Conservation (phyloP, 2,329 filamentous ascomycete species). For the Aspergillus sp. region DNA sequence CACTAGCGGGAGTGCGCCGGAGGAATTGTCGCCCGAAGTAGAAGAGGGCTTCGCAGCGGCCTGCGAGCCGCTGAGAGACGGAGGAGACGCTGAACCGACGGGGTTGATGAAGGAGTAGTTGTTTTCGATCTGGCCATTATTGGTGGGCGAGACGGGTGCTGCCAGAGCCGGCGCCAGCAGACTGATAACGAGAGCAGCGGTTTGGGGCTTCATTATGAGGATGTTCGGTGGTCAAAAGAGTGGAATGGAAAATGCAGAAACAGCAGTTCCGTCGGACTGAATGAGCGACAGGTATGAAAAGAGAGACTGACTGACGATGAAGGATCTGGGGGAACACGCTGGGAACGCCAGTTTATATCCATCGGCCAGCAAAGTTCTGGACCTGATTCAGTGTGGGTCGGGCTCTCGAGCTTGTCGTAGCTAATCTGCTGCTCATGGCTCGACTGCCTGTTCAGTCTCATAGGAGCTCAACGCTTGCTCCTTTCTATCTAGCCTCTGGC, state of each 20-base stretch:
- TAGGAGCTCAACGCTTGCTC: too few species aligned
- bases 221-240: too few species aligned
- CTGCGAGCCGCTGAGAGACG: neutral
- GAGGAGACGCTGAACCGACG: neutral
- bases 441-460: neutral
- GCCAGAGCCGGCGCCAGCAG: neutral
- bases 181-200: conserved; percentile 4
- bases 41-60: neutral
- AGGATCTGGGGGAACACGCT: neutral
- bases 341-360: neutral
- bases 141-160: conserved; percentile 1
- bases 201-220: conserved; percentile 6
- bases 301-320: too few species aligned
- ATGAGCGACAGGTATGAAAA: too few species aligned
- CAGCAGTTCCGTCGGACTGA: too few species aligned
- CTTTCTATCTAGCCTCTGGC: too few species aligned
- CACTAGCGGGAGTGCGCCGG: neutral
- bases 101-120: neutral
- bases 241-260: too few species aligned
- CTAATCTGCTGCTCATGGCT: too few species aligned
- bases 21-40: neutral
- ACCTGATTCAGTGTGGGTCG: neutral
- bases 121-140: neutral
- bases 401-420: neutral
- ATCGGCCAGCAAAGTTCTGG: neutral